Evolutionary conservation across 192 early-diverging fungal genomes (phyloP), one percentile per base, ranked within the genome.

Genomic region (Phlyctochytrium arcticum): DNA sequence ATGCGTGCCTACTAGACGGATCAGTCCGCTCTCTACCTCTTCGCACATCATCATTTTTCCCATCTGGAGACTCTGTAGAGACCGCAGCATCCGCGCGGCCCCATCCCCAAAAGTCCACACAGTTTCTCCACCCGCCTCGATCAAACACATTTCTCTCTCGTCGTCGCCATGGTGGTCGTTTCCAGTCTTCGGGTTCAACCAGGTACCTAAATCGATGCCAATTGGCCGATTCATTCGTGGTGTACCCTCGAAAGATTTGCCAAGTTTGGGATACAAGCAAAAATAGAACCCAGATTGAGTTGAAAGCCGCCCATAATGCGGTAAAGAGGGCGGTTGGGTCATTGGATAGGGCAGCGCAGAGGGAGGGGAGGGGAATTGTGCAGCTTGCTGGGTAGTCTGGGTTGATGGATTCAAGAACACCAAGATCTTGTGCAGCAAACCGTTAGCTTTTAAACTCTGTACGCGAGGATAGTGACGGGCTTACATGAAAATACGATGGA

Each of bases 181-280:
- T 54, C 30, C 26, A 63, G 36, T 84, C 85, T 21, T 74, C 63
- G 5, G 87, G 68, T 17, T 83, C 71, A 8, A 84, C 67, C 61
- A 90, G 33, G 51, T 87, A 78, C 34, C 69, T 32, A 26, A 77
- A 91, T 48, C 89, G 81, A 55, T 90, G 87, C 37, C 80, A 88
- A 44, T 94, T 98, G 46, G 87, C 83, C 21, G 84, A 67, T 75
- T 98, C 96, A 71, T 96, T 96, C 19, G 96, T 97, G 0, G 96
- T 98, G 59, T 82, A 78, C 9, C 80, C 88, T 12, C 79, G 65
- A 9, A 86, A 75, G 27, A 98, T 81, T 70, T 95, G 95, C 69
- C 80, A 86, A 4, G 80, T 57, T 68, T 98, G 96, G 2, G 83
- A 80, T 17, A 78, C 37, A 32, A 95, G 70, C 33, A 98, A 70